Base-by-base conservation (phyloP, 768 basidiomycete genomes). In the Galerina sulciceps region DNA sequence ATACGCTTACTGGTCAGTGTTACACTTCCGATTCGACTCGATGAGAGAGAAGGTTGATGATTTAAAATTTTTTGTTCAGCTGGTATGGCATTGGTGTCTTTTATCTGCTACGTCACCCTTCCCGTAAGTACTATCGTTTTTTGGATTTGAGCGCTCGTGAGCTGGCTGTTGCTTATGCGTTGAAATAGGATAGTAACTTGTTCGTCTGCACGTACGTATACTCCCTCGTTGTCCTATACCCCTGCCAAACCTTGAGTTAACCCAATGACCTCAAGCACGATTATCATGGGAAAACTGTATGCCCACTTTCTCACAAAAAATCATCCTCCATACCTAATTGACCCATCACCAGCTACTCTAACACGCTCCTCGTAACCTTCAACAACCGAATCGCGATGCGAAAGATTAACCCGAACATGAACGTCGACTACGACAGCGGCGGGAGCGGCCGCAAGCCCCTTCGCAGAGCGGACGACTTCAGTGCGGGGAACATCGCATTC, bases 321-420 rank as follows among this genome's bases (percentile, higher is more conserved):
- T n/a, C n/a, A n/a, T n/a, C n/a, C n/a, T n/a, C n/a, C n/a, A n/a
- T n/a, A n/a, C 17, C 17, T 37, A 13, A 10, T 23, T 13, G 9
- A n/a, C n/a, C n/a, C n/a, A n/a, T n/a, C n/a, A n/a, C n/a, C 13
- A 59, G 58, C 10, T 59, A 59, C 22, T 59, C 58, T 17, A 59
- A 59, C 53, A 55, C 58, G 35, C 47, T 59, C 10, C 58, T 59
- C n/a, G 43, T 59, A 6, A 59, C 58, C 17, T 59, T 59, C 36
- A 59, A 59, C 45, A 59, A 59, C n/a, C 44, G 58, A 2, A 59
- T 59, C n/a, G 53, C 53, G 5, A 17, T 59, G 38, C 53, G 58
- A 8, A 59, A 44, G 15, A 48, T 54, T 1, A 22, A 49, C 11
- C 3, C 8, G 15, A 57, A 14, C 8, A 50, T 13, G 10, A 31